A percentile compares a stretch with the other conserved stretches of the same genome.
phyloP scores from a whole-genome alignment of 2,329 filamentous ascomycete species.

The Neofusicoccum laricinum region DNA sequence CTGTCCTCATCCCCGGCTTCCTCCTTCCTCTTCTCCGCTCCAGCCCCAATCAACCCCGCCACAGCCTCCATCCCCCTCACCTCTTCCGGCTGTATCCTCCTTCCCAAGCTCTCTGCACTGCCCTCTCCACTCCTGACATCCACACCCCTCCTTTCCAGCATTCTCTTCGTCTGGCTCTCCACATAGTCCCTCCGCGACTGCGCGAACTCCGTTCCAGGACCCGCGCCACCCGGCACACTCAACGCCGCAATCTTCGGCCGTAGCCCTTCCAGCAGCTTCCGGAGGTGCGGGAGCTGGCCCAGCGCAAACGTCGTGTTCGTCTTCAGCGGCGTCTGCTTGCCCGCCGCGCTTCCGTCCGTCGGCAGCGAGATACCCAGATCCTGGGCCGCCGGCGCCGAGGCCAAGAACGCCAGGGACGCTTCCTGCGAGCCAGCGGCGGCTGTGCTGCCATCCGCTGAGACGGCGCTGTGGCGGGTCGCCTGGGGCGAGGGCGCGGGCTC shows the following conservation, averaged over 20 bases:
- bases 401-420: conserved; percentile 55
- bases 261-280: conserved; percentile 65
- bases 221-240: conserved; percentile 25
- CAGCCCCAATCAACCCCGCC: background rate
- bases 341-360: conserved; percentile 40
- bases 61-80: conserved; percentile 37
- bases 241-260: conserved; percentile 59
- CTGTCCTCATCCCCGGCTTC: background rate
- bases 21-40: background rate
- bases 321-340: conserved; percentile 43
- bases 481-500: conserved; percentile 51
- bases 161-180: conserved; percentile 52
- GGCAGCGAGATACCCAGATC: conserved; percentile 42
- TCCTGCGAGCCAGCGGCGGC: background rate
- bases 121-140: conserved; percentile 42
- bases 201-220: conserved; percentile 45
- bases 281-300: conserved; percentile 77
- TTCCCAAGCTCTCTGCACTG: conserved; percentile 27
- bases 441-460: conserved; percentile 20
- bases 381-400: conserved; percentile 46
- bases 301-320: conserved; percentile 77
- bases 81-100: conserved; percentile 32
- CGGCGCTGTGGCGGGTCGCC: conserved; percentile 40
- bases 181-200: conserved; percentile 78
- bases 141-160: conserved; percentile 71